phyloP scores from a whole-genome alignment of 345 rosid species.

The Eutrema japonicum region DNA sequence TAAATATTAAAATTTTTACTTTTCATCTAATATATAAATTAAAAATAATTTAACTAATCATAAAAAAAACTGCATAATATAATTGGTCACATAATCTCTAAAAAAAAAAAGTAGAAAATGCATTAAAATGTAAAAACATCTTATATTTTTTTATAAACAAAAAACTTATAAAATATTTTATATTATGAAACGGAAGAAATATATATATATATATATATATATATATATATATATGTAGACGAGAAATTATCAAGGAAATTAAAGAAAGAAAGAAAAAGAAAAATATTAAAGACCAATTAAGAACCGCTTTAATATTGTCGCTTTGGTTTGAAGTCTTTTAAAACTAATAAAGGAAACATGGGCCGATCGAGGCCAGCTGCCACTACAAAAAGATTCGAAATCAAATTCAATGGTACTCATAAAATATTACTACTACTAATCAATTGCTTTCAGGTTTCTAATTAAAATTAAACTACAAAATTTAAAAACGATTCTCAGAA shows the following conservation, averaged over 20 bases:
- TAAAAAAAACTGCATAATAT: too few relatives aligned
- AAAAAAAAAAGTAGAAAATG: too few relatives aligned
- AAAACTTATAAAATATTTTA: too few relatives aligned
- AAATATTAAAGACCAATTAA: conserved; percentile 20
- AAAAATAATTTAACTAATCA: too few relatives aligned
- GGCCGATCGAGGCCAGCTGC: conserved; percentile 55
- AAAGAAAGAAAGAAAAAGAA: too few relatives aligned
- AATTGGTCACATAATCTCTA: too few relatives aligned
- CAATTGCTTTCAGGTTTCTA: conserved; percentile 33
- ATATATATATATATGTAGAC: background rate
- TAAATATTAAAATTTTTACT: too few relatives aligned
- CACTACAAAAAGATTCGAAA: conserved; percentile 48
- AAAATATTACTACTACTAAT: background rate
- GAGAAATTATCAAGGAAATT: background rate
- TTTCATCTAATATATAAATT: too few relatives aligned
- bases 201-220: too few relatives aligned
- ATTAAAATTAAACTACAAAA: conserved; percentile 46
- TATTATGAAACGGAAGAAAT: too few relatives aligned
- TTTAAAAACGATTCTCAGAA: conserved; percentile 46
- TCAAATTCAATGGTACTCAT: conserved; percentile 33
- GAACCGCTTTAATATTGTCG: conserved; percentile 31
- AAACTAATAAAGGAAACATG: conserved; percentile 25
- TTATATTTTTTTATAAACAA: too few relatives aligned
- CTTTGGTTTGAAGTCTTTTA: conserved; percentile 40
- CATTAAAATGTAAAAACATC: too few relatives aligned